Evolutionary conservation across 495 filamentous ascomycete genomes (phyloP).

Genomic region (Trichocladium antarcticum): DNA sequence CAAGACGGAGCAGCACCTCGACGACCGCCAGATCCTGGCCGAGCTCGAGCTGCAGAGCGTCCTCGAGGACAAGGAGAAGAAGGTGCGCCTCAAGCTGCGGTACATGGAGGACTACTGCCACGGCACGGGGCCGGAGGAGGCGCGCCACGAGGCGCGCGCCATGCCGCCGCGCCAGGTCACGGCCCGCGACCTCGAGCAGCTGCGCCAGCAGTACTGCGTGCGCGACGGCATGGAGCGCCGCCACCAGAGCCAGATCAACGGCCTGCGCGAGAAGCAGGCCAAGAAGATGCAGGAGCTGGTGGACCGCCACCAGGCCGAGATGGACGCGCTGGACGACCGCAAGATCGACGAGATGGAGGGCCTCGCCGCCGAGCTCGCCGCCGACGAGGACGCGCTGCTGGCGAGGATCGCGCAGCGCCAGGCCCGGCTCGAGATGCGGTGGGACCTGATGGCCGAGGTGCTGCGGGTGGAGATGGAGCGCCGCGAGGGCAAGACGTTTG

Average conservation of each 20-base stretch:
- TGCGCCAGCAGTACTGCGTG: conserved; percentile 58
- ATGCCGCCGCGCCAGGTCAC: conserved; percentile 43
- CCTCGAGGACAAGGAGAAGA: conserved; percentile 44
- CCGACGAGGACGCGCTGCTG: conserved; percentile 43
- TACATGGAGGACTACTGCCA: conserved; percentile 73
- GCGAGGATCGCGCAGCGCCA: conserved; percentile 42
- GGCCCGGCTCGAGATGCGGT: conserved; percentile 41
- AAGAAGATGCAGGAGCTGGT: conserved; percentile 55
- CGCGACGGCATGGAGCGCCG: conserved; percentile 59
- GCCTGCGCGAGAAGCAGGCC: conserved; percentile 65
- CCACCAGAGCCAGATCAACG: conserved; percentile 65
- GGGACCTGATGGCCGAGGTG: conserved; percentile 55
- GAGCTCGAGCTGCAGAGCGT: conserved; percentile 49
- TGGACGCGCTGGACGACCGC: conserved; percentile 43
- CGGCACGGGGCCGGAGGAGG: conserved; percentile 36
- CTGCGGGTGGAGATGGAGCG: conserved; percentile 48
- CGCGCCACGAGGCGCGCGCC: no score
- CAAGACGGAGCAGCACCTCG: conserved; percentile 48
- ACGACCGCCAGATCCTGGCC: conserved; percentile 62
- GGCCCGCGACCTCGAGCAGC: conserved; percentile 46
- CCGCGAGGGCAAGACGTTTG: conserved; percentile 39
- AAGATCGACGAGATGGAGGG: conserved; percentile 41
- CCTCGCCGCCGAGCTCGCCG: conserved; percentile 45
- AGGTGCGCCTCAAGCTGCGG: conserved; percentile 56
- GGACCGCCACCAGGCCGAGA: conserved; percentile 53